Evolutionary conservation across 208 protist species (phyloP).

Genomic region (Leishmania guyanensis): DNA sequence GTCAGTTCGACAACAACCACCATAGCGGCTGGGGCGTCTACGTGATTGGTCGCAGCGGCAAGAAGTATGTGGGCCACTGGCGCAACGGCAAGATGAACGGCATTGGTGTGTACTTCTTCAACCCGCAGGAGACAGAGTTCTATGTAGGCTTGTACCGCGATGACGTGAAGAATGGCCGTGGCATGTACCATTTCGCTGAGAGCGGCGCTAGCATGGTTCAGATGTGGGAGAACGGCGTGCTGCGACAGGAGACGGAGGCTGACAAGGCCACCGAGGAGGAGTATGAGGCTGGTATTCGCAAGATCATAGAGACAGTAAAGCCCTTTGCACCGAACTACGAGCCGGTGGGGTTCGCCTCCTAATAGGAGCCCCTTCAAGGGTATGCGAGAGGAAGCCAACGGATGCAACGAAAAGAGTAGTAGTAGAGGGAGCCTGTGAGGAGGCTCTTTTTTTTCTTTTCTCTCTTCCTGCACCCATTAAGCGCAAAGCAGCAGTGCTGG

Average conservation of each 20-base stretch:
- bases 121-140: slow-evolving; percentile 86
- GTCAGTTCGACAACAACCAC: slow-evolving; percentile 86
- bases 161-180: slow-evolving; percentile 85
- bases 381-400: not conserved
- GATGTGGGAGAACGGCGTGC: slow-evolving; percentile 74
- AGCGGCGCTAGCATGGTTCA: slow-evolving; percentile 71
- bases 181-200: slow-evolving; percentile 88
- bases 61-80: slow-evolving; percentile 89
- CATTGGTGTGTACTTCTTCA: slow-evolving; percentile 91
- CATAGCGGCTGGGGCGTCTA: slow-evolving; percentile 93
- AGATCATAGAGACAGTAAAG: slow-evolving; percentile 64
- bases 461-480: not conserved
- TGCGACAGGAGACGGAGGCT: slow-evolving; percentile 66
- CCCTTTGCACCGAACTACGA: slow-evolving; percentile 75
- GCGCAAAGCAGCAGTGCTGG: not conserved
- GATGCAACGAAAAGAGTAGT: not conserved
- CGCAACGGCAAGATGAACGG: slow-evolving; percentile 88
- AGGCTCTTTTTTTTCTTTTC: not conserved
- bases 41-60: slow-evolving; percentile 83
- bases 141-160: slow-evolving; percentile 82
- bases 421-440: not conserved
- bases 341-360: slow-evolving; percentile 43
- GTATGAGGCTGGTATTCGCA: slow-evolving; percentile 62
- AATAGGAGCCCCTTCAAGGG: not conserved
- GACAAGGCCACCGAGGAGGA: slow-evolving; percentile 43